phyloP scores from a whole-genome alignment of 768 basidiomycete species.

The Boletus reticulatus region DNA sequence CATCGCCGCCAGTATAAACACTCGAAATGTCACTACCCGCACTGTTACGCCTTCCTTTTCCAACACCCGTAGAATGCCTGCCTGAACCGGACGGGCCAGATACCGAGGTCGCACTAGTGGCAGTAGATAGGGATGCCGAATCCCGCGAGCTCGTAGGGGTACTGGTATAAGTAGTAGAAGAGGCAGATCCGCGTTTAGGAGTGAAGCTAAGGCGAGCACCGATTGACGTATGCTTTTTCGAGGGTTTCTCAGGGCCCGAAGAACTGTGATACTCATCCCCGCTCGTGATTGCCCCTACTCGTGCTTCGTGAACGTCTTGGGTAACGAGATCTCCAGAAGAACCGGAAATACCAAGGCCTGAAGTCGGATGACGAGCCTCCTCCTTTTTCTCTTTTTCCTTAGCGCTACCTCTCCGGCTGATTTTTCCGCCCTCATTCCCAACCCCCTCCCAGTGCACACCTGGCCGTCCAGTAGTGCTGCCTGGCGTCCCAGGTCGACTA shows the following conservation, averaged over 20 bases:
- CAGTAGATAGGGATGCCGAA: conserved; percentile 77
- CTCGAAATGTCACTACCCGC: conserved; percentile 84
- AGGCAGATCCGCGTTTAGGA: conserved; percentile 86
- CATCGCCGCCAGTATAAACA: conserved; percentile 64
- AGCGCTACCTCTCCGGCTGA: conserved; percentile 37
- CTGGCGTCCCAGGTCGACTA: conserved; percentile 75
- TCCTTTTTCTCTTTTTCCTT: conserved; percentile 48
- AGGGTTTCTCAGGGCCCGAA: conserved; percentile 56
- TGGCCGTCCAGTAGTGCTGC: conserved; percentile 46
- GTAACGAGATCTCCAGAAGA: conserved; percentile 31
- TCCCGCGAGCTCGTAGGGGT: conserved; percentile 85
- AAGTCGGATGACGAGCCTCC: conserved; percentile 23
- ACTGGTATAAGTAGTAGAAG: conserved; percentile 82
- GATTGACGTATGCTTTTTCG: conserved; percentile 58
- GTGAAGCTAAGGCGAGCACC: conserved; percentile 71
- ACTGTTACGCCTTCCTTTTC: conserved; percentile 72
- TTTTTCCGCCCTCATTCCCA: conserved; percentile 35
- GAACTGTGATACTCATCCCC: conserved; percentile 56
- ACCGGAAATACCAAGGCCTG: conserved; percentile 37
- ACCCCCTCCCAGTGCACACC: conserved; percentile 77
- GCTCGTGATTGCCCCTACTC: conserved; percentile 43
- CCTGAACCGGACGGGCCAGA: conserved; percentile 60
- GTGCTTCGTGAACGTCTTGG: conserved; percentile 41
- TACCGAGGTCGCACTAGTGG: conserved; percentile 75
- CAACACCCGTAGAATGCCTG: conserved; percentile 61